A percentile compares a stretch with the other conserved stretches of the same genome.
These are phyloP conservation scores for Pythium utonaiense DNA, from an alignment of 352 stramenopile genomes.

Conservation along the genomic window DNA sequence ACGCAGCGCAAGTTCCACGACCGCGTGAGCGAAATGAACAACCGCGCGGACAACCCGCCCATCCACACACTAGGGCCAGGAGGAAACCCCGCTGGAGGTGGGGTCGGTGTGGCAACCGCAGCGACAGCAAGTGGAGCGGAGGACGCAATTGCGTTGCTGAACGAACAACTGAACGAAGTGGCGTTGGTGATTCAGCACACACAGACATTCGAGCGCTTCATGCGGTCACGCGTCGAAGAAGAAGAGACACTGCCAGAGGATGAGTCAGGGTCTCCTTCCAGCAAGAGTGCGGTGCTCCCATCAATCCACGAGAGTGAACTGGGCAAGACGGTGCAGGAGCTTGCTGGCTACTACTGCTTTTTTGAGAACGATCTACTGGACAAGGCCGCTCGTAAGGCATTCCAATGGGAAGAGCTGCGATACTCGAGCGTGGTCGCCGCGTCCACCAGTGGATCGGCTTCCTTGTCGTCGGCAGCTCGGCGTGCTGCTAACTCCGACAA, in stretches of 20 bases:
- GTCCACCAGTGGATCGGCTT: background rate
- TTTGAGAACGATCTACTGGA: conserved; percentile 82
- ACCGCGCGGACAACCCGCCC: conserved; percentile 10
- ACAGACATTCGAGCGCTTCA: conserved; percentile 87
- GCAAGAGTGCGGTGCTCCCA: conserved; percentile 31
- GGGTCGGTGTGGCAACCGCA: conserved; percentile 11
- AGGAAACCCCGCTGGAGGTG: background rate
- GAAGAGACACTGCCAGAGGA: background rate
- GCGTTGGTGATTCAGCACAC: conserved; percentile 85
- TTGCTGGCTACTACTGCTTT: conserved; percentile 84
- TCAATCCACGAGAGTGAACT: conserved; percentile 69
- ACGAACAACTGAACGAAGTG: conserved; percentile 86
- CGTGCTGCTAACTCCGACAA: conserved; percentile 18
- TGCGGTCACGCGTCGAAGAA: conserved; percentile 55
- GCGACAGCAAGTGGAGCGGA: conserved; percentile 24
- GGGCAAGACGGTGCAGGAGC: conserved; percentile 76
- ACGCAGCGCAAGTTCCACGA: conserved; percentile 67
- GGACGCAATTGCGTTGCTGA: conserved; percentile 65
- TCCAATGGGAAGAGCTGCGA: conserved; percentile 82
- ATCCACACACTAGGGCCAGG: conserved; percentile 1
- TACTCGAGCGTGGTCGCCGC: conserved; percentile 34
- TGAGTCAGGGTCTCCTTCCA: background rate
- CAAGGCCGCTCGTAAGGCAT: conserved; percentile 74
- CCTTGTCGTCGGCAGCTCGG: background rate
- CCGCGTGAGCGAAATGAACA: conserved; percentile 36